These are phyloP conservation scores for Wickerhamomyces chambardii DNA, from an alignment of 805 yeast genomes.

Conservation along the genomic window DNA sequence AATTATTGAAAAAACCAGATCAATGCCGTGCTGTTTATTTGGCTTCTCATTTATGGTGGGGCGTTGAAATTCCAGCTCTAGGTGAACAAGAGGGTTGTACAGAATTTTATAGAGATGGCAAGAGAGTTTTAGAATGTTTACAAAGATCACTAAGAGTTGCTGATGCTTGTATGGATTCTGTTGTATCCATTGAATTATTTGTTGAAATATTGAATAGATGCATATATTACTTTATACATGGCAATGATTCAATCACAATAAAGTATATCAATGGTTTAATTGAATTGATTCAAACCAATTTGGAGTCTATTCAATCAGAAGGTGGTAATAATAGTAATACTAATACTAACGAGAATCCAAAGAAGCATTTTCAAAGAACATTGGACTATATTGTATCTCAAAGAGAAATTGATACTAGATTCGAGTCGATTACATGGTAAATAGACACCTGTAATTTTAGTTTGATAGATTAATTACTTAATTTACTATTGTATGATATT, in stretches of 20 bases:
- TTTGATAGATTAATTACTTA: too few relatives aligned
- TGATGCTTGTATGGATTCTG: conserved; percentile 84
- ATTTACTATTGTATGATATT: too few relatives aligned
- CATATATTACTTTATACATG: conserved; percentile 77
- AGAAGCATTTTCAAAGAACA: conserved; percentile 60
- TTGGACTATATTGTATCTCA: conserved; percentile 63
- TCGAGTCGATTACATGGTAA: conserved; percentile 35
- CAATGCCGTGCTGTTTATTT: conserved; percentile 87
- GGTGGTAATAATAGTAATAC: background rate
- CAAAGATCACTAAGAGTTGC: conserved; percentile 86
- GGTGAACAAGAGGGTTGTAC: conserved; percentile 37
- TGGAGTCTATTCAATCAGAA: conserved; percentile 20
- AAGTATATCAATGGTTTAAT: conserved; percentile 81
- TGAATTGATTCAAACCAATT: conserved; percentile 65
- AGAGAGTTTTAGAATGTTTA: conserved; percentile 83
- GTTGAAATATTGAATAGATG: conserved; percentile 86
- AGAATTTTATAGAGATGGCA: conserved; percentile 37
- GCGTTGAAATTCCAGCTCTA: conserved; percentile 48
- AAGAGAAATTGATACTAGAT: conserved; percentile 60
- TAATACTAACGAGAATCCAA: conserved; percentile 13
- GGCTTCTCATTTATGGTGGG: conserved; percentile 94
- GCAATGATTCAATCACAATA: conserved; percentile 57
- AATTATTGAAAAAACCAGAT: conserved; percentile 83
- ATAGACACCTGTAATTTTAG: too few relatives aligned
- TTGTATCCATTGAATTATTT: conserved; percentile 70